These are phyloP conservation scores for Hypoxylon trugodes DNA, from an alignment of 495 filamentous ascomycete genomes.

Conservation along the genomic window DNA sequence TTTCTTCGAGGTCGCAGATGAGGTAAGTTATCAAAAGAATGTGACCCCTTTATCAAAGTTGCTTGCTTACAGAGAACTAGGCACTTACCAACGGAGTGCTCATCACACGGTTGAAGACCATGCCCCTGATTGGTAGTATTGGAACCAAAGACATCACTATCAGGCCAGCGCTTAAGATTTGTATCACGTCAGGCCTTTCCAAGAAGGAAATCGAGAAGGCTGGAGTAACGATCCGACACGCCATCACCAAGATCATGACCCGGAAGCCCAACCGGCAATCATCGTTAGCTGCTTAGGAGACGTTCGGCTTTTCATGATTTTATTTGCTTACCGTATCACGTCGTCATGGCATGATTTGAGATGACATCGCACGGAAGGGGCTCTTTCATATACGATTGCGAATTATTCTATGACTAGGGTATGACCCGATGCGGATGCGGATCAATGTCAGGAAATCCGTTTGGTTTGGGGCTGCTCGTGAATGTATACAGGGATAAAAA, in stretches of 20 bases:
- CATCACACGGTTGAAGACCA: constrained; percentile 82
- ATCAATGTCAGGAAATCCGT: constrained; percentile 1
- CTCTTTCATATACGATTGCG: constrained; percentile 14
- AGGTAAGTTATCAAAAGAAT: constrained; percentile 66
- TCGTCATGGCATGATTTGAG: constrained; percentile 15
- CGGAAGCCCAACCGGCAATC: constrained; percentile 54
- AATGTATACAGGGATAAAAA: constrained; percentile 19
- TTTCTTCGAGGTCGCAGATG: constrained; percentile 90
- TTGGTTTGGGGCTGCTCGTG: not conserved
- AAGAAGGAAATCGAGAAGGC: constrained; percentile 97
- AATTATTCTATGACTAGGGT: constrained; percentile 11
- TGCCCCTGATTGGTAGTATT: constrained; percentile 66
- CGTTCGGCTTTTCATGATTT: constrained; percentile 31
- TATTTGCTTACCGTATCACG: not conserved
- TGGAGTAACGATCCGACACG: constrained; percentile 85
- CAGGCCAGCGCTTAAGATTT: constrained; percentile 86
- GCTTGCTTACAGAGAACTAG: constrained; percentile 49
- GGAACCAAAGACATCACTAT: constrained; percentile 69
- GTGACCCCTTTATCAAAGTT: not conserved
- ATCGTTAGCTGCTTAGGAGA: constrained; percentile 37
- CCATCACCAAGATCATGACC: constrained; percentile 86
- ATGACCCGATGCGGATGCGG: constrained; percentile 14
- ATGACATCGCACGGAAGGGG: constrained; percentile 10
- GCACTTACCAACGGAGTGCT: constrained; percentile 84
- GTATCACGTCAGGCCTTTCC: constrained; percentile 83